These are phyloP conservation scores for Tolypocladium pustulatum DNA, from an alignment of 2,329 filamentous ascomycete species.

Conservation along the genomic window DNA sequence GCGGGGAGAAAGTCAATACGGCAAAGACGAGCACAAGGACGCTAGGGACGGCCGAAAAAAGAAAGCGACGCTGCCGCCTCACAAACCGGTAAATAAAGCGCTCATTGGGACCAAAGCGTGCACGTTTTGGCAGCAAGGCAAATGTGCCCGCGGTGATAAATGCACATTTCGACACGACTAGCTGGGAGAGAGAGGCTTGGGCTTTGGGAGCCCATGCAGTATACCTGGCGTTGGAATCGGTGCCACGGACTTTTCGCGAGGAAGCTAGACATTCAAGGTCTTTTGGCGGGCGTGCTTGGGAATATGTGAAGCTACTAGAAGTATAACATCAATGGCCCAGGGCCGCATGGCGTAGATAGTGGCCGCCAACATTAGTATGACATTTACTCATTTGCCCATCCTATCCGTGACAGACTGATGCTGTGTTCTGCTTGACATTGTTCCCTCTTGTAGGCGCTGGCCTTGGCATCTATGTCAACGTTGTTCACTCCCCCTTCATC, in stretches of 20 bases:
- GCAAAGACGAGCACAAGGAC: constrained; percentile 19
- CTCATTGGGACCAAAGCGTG: constrained; percentile 59
- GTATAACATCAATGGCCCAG: not conserved
- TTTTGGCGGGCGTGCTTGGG: not conserved
- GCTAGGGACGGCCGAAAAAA: constrained; percentile 29
- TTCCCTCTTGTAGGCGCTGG: no score
- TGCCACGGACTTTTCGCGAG: not conserved
- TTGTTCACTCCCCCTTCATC: constrained; percentile 20
- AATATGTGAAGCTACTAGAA: not conserved
- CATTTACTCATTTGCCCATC: not conserved
- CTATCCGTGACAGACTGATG: not conserved
- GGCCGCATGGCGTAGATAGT: not conserved
- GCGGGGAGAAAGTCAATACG: constrained; percentile 19
- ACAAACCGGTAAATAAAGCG: constrained; percentile 40
- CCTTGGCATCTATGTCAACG: not conserved
- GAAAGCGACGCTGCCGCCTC: constrained; percentile 27
- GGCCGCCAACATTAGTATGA: not conserved
- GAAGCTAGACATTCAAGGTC: not conserved
- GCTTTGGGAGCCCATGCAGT: not conserved
- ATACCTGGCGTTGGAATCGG: not conserved
- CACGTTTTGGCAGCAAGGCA: constrained; percentile 59
- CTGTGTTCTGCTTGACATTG: not conserved
- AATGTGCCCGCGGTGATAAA: constrained; percentile 61
- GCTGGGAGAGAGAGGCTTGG: not conserved
- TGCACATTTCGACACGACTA: constrained; percentile 64